These are phyloP conservation scores for Cyberlindnera maclurae DNA, from an alignment of 805 yeast genomes.

Conservation along the genomic window DNA sequence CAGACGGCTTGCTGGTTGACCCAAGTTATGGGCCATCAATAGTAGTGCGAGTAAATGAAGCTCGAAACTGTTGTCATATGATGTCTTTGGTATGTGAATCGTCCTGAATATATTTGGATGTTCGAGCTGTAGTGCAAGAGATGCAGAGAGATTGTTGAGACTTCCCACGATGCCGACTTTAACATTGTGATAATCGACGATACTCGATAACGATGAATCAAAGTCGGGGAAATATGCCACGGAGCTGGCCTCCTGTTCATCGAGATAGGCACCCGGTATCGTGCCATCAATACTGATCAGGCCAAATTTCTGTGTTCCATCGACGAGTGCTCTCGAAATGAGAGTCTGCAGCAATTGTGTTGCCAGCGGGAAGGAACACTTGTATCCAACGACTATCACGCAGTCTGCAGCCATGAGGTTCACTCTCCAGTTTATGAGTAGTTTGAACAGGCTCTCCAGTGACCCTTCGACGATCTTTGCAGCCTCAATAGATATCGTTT, in stretches of 20 bases:
- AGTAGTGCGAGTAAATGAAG: constrained; percentile 37
- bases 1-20: constrained; percentile 36
- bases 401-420: constrained; percentile 41
- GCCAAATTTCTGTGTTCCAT: constrained; percentile 22
- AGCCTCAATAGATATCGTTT: constrained; percentile 28
- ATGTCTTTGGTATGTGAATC: constrained; percentile 36
- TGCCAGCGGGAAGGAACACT: constrained; percentile 47
- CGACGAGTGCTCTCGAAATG: constrained; percentile 25
- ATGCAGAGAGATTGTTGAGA: constrained; percentile 43
- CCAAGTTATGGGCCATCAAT: constrained; percentile 43
- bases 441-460: constrained; percentile 36
- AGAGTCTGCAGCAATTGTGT: constrained; percentile 40
- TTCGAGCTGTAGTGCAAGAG: constrained; percentile 42
- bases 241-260: constrained; percentile 24
- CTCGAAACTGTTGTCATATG: constrained; percentile 33
- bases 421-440: constrained; percentile 42
- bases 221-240: constrained; percentile 4
- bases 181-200: constrained; percentile 4
- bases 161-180: constrained; percentile 32
- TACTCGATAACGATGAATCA: constrained; percentile 1
- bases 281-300: constrained; percentile 30
- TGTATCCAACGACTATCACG: constrained; percentile 43
- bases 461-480: constrained; percentile 26
- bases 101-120: constrained; percentile 56
- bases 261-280: constrained; percentile 30